Base-by-base conservation (phyloP, 1,284 basidiomycete genomes). In the Trichosporon ovoides region DNA sequence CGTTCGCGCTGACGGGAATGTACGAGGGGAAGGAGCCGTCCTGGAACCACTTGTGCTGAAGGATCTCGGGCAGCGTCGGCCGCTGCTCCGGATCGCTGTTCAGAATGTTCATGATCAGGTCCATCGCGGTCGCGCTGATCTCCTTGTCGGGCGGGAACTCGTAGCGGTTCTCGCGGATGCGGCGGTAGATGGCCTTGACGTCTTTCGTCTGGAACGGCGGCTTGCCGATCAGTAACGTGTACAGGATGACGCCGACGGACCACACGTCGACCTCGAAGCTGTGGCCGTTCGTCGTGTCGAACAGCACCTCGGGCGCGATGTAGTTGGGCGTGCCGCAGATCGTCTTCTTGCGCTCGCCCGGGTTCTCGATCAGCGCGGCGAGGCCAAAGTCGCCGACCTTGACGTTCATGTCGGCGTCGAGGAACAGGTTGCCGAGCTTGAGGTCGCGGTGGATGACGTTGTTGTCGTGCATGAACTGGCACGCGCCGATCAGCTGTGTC, bases 281-380 rank as follows among this genome's bases (percentile, higher is more conserved):
- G 77, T 98, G 95, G 0, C 95, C 93, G 66, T 93, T 94, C 24
- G 87, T 90, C 43, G 89, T 91, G 74, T 97, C 93, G 75, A 97
- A 98, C 60, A 98, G 80, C 34, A 98, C 93, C 74, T 98, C 95
- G 0, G 95, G 96, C 0, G 96, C 96, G 66, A 98, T 98, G 76
- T 98, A 98, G 75, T 98, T 98, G 1, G 95, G 96, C 1, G 95
- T 98, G 7, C 95, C 96, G 69, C 95, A 98, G 52, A 98, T 95
- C 0, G 95, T 98, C 84, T 96, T 97, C 82, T 98, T 97, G 66
- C 95, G 81, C 76, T 98, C 96, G 1, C 94, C 94, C 11, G 89
- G 89, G 73, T 87, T 93, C 78, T 98, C 94, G 56, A 98, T 95
- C 57, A 98, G 82, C 1, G 96, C 95, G 0, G 96, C 95, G 19